Evolutionary conservation across 352 stramenopile genomes (phyloP).

Genomic region (Lagenidium sp.): DNA sequence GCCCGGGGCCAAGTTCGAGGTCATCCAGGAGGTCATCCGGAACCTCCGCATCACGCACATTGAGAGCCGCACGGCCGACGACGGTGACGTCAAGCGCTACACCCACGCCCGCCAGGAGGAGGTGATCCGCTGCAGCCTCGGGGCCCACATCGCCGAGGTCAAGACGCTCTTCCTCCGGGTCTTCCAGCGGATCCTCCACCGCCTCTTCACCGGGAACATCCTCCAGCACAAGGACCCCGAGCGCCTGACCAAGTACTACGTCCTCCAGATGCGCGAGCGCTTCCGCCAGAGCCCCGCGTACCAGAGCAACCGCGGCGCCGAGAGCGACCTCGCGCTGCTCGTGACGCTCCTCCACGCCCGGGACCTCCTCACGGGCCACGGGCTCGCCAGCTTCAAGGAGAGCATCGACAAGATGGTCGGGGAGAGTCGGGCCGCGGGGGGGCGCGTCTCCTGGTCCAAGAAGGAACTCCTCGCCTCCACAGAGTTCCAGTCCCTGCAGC

Average conservation of each 20-base stretch:
- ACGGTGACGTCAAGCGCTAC: conserved; percentile 90
- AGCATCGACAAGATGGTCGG: conserved; percentile 51
- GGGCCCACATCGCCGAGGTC: conserved; percentile 45
- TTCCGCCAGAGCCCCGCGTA: conserved; percentile 67
- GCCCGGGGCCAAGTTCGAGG: conserved; percentile 92
- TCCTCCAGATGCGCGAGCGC: conserved; percentile 63
- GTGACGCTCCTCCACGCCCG: conserved; percentile 68
- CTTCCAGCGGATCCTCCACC: conserved; percentile 52
- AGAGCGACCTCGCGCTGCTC: conserved; percentile 70
- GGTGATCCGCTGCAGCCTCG: conserved; percentile 67
- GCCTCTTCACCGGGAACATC: conserved; percentile 41
- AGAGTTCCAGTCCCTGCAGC: conserved; percentile 56
- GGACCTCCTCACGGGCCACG: conserved; percentile 69
- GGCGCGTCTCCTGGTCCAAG: conserved; percentile 70
- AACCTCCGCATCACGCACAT: conserved; percentile 95
- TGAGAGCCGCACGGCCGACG: conserved; percentile 92
- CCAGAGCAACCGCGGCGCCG: conserved; percentile 49
- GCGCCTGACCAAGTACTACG: conserved; percentile 66
- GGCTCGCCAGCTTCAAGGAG: conserved; percentile 61
- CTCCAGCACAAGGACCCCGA: conserved; percentile 65
- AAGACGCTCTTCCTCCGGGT: conserved; percentile 57
- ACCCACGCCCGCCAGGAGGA: conserved; percentile 78
- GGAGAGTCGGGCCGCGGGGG: conserved; percentile 29
- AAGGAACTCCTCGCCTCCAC: conserved; percentile 58
- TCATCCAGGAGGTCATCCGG: conserved; percentile 93